Evolutionary conservation across 345 rosid genomes (phyloP).

Genomic region (Eucalyptus viminalis): DNA sequence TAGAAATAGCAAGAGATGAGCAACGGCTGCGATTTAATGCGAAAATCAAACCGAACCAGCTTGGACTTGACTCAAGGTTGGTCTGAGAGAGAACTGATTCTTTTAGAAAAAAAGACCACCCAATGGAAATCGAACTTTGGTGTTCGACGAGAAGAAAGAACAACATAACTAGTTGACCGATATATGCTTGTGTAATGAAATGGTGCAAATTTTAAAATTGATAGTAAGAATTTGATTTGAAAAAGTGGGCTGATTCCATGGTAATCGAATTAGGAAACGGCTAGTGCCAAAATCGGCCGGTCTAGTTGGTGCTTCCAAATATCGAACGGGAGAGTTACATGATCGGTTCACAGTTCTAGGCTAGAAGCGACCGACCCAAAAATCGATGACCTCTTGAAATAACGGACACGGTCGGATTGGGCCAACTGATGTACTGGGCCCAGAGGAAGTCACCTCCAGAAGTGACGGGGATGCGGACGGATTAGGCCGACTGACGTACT

Average conservation of each 20-base stretch:
- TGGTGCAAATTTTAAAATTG: not conserved
- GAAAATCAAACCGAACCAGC: fast-evolving
- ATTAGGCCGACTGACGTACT: not conserved
- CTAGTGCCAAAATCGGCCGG: not conserved
- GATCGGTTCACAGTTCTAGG: too few relatives aligned
- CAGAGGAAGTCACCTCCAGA: not conserved
- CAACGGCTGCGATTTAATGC: not conserved
- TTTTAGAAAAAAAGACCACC: not conserved
- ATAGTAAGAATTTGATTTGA: not conserved
- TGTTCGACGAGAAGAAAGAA: not conserved
- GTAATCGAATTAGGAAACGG: not conserved
- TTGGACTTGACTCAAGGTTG: not conserved
- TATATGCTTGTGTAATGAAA: not conserved
- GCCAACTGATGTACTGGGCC: not conserved
- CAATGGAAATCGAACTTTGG: not conserved
- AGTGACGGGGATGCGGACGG: too few relatives aligned
- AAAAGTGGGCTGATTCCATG: not conserved
- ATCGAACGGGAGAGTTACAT: not conserved
- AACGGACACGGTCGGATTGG: not conserved
- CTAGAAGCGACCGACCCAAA: not conserved
- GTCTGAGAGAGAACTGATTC: not conserved
- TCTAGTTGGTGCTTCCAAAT: not conserved
- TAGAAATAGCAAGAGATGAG: not conserved
- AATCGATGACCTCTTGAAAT: not conserved
- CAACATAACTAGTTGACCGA: not conserved